Percentiles rank a stretch among this genome's conserved stretches.
Evolutionary conservation across 148 eudicot species (phyloP).

Genomic region (Diospyros kaki): DNA sequence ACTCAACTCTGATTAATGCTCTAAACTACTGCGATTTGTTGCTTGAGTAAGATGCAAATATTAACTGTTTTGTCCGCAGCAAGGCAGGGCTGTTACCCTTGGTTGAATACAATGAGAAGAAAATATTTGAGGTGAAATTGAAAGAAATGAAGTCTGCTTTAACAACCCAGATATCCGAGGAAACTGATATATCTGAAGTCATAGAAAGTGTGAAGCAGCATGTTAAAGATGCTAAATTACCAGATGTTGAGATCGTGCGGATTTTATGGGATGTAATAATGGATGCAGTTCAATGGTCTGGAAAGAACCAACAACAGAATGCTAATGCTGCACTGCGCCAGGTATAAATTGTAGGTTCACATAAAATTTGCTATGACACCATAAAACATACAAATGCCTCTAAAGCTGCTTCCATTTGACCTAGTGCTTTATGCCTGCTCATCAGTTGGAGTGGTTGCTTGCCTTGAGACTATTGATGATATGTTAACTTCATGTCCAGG

Average conservation of each 20-base stretch:
- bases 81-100: constrained; percentile 65
- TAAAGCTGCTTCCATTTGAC: background rate
- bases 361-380: too few relatives aligned
- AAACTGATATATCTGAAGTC: constrained; percentile 81
- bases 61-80: constrained; percentile 31
- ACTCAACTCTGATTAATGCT: background rate
- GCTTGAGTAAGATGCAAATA: background rate
- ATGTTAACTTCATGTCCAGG: constrained; percentile 34
- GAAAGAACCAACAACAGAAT: constrained; percentile 98
- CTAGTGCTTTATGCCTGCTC: background rate
- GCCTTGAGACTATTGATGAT: constrained; percentile 4
- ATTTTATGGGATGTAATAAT: constrained; percentile 92
- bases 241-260: constrained; percentile 87
- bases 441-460: background rate
- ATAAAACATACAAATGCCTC: background rate
- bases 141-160: constrained; percentile 93
- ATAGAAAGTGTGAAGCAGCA: constrained; percentile 83
- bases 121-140: constrained; percentile 85
- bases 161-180: constrained; percentile 83
- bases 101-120: constrained; percentile 91
- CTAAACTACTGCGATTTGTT: background rate
- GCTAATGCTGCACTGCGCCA: constrained; percentile 90
- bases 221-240: constrained; percentile 87
- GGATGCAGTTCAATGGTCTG: constrained; percentile 99
- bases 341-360: constrained; percentile 32